These are phyloP conservation scores for Triadica sebifera DNA, from an alignment of 345 rosid species.

Conservation along the genomic window DNA sequence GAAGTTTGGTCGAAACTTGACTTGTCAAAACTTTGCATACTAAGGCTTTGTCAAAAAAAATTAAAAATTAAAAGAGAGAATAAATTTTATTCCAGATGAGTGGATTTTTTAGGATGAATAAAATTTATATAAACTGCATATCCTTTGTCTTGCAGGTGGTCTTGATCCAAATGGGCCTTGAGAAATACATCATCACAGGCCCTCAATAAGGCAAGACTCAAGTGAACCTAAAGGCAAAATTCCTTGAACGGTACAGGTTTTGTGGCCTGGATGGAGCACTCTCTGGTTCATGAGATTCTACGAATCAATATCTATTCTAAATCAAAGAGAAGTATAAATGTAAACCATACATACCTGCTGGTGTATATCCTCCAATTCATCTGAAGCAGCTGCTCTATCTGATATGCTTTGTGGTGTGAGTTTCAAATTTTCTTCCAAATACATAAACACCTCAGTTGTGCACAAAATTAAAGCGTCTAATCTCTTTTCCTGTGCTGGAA, in stretches of 20 bases:
- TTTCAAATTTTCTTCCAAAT: slow-evolving; percentile 91
- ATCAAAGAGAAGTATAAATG: not conserved
- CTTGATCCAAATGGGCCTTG: too few relatives aligned
- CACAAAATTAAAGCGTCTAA: slow-evolving; percentile 79
- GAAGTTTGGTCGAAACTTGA: not conserved
- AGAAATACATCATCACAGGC: not conserved
- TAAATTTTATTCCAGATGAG: not conserved
- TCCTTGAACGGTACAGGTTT: not conserved
- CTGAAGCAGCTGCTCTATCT: slow-evolving; percentile 79
- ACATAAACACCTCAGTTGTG: slow-evolving; percentile 62
- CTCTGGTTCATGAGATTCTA: not conserved
- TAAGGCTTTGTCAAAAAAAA: not conserved
- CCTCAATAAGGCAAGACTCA: not conserved
- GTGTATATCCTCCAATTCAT: slow-evolving; percentile 90
- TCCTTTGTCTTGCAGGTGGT: too few relatives aligned
- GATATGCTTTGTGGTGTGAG: slow-evolving; percentile 72
- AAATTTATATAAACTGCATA: too few relatives aligned
- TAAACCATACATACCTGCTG: slow-evolving; percentile 61
- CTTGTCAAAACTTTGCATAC: not conserved
- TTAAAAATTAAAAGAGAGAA: not conserved
- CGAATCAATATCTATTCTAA: not conserved
- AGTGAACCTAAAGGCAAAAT: not conserved
- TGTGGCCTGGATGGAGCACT: not conserved
- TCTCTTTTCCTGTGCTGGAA: slow-evolving; percentile 89
- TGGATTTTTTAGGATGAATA: not conserved